A percentile compares a stretch with the other conserved stretches of the same genome.
phyloP scores from a whole-genome alignment of 2,329 filamentous ascomycete genomes.

The Raffaelea ambrosiae region DNA sequence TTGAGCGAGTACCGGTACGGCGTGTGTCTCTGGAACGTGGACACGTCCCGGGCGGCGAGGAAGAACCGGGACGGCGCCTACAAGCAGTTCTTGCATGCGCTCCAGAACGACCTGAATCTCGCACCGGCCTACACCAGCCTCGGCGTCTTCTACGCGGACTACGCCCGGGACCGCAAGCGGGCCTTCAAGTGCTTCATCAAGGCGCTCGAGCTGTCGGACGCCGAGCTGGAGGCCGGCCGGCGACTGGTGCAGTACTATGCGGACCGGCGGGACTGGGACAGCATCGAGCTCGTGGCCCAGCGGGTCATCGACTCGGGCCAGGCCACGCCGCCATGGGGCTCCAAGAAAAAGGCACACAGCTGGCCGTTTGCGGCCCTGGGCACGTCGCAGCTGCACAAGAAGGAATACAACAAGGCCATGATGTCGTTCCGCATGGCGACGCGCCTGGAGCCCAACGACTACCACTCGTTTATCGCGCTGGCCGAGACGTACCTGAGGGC shows the following conservation, averaged over 20 bases:
- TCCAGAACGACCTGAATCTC: conserved; percentile 81
- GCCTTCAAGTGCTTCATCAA: conserved; percentile 94
- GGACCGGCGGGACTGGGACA: conserved; percentile 87
- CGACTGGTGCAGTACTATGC: conserved; percentile 80
- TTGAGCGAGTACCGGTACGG: conserved; percentile 83
- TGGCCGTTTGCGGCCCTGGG: conserved; percentile 95
- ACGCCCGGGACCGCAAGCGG: conserved; percentile 76
- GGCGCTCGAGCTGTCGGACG: conserved; percentile 82
- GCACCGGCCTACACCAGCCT: conserved; percentile 88
- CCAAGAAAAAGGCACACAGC: conserved; percentile 84
- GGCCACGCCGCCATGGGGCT: conserved; percentile 81
- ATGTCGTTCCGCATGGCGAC: conserved; percentile 87
- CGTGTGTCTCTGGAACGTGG: conserved; percentile 76
- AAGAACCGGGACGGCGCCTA: conserved; percentile 80
- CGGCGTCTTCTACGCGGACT: conserved; percentile 85
- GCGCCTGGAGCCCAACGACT: conserved; percentile 74
- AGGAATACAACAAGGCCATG: conserved; percentile 81
- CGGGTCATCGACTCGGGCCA: conserved; percentile 92
- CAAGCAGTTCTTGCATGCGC: conserved; percentile 67
- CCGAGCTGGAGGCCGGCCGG: conserved; percentile 81
- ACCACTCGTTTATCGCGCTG: conserved; percentile 91
- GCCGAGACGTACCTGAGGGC: conserved; percentile 97
- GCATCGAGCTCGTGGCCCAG: conserved; percentile 86
- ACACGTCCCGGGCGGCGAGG: conserved; percentile 63
- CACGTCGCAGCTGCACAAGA: conserved; percentile 88